Percentiles rank a stretch among this genome's conserved stretches.
These are phyloP conservation scores for Paecilomyces dactylethromorphus DNA, from an alignment of 2,329 filamentous ascomycete species.

Conservation along the genomic window DNA sequence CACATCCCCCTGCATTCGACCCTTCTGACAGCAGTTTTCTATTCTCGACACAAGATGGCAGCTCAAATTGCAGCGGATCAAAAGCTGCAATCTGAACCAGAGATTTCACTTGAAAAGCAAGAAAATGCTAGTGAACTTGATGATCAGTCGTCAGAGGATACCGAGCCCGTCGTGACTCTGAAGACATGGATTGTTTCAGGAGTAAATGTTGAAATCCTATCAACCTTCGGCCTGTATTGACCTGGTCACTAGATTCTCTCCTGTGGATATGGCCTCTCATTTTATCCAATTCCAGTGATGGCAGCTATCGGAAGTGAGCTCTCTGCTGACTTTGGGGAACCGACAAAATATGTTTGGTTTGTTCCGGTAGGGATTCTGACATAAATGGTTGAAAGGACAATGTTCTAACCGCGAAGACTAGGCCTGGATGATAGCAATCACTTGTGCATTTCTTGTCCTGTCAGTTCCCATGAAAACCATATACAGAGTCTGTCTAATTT, in stretches of 20 bases:
- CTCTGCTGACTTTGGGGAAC: conserved; percentile 20
- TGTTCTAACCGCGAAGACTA: conserved; percentile 2
- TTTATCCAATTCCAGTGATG: conserved; percentile 24
- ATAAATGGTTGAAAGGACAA: background rate
- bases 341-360: conserved; percentile 23
- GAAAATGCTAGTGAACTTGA: background rate
- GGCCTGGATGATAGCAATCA: conserved; percentile 33
- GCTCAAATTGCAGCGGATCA: background rate
- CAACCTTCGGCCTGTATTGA: background rate
- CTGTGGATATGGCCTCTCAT: conserved; percentile 27
- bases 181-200: conserved; percentile 20
- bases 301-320: conserved; percentile 19
- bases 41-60: background rate
- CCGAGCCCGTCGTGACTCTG: conserved; percentile 14
- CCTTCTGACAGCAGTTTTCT: background rate
- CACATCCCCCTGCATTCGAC: background rate
- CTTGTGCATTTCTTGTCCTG: conserved; percentile 37
- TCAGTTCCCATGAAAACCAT: conserved; percentile 2
- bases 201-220: conserved; percentile 7
- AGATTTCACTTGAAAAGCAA: background rate
- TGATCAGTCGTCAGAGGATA: background rate
- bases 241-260: conserved; percentile 20
- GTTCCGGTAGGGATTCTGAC: conserved; percentile 12
- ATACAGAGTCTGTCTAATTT: background rate
- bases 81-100: background rate